Percentiles rank a stretch among this genome's conserved stretches.
phyloP scores from a whole-genome alignment of 2,329 filamentous ascomycete genomes.

The Magnaporthiopsis rhizophila region DNA sequence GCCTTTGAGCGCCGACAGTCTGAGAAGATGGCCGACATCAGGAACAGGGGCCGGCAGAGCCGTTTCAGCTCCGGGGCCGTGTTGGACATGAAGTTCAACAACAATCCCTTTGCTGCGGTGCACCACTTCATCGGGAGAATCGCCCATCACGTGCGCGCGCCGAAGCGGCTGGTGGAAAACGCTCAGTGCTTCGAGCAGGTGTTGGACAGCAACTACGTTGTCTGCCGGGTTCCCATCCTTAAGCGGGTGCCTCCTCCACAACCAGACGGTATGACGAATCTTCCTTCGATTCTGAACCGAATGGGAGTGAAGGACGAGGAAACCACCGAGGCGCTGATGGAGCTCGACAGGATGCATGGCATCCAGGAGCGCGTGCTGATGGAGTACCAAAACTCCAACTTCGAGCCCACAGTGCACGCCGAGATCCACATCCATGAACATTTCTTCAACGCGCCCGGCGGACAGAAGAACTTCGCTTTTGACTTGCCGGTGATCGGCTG shows the following conservation, averaged over 20 bases:
- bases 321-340: constrained; percentile 11
- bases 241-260: constrained; percentile 18
- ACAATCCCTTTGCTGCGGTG: constrained; percentile 19
- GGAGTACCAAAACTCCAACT: constrained; percentile 14
- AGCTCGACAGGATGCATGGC: constrained; percentile 20
- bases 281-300: constrained; percentile 23
- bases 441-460: constrained; percentile 28
- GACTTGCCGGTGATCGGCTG: constrained; percentile 38
- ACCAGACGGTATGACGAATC: constrained; percentile 20
- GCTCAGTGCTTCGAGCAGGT: constrained; percentile 8
- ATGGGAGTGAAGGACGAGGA: constrained; percentile 15
- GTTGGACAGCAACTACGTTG: not conserved
- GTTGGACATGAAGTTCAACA: not conserved
- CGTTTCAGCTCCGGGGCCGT: not conserved
- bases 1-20: not conserved
- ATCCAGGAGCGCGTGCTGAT: constrained; percentile 18
- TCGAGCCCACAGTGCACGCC: constrained; percentile 30
- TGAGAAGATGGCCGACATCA: not conserved
- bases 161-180: constrained; percentile 28
- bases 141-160: constrained; percentile 31
- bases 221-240: constrained; percentile 9
- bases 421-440: constrained; percentile 40
- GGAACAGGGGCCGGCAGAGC: not conserved
- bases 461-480: constrained; percentile 24
- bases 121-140: constrained; percentile 37